Evolutionary conservation across 1,284 basidiomycete species (phyloP).

Genomic region (Microstroma glucosiphilum): DNA sequence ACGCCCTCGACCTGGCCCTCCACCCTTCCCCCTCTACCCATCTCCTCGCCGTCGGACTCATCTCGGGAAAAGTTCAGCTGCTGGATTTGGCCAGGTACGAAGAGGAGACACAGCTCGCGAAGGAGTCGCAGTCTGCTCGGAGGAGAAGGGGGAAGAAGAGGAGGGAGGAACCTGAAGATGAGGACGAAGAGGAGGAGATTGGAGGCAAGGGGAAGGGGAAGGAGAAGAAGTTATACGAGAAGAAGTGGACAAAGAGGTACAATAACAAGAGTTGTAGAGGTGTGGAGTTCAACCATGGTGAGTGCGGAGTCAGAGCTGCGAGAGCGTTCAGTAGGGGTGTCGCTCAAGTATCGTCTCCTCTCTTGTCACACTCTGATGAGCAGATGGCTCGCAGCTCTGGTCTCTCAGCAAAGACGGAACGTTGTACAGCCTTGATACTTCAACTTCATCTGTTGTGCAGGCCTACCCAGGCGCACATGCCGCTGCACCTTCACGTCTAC

Average conservation of each 20-base stretch:
- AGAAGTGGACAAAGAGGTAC: slow-evolving; percentile 30
- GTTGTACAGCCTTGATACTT: slow-evolving; percentile 55
- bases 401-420: slow-evolving; percentile 76
- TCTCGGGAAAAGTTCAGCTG: slow-evolving; percentile 75
- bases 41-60: slow-evolving; percentile 68
- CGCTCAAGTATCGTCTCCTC: no score
- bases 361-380: neutral
- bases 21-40: slow-evolving; percentile 62
- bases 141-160: neutral
- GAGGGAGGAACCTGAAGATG: neutral
- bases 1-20: slow-evolving; percentile 83
- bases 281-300: slow-evolving; percentile 18
- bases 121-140: neutral
- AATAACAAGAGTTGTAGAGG: slow-evolving; percentile 40
- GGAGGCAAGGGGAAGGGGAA: neutral
- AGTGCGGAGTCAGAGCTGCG: neutral
- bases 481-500: slow-evolving; percentile 57
- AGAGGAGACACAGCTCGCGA: neutral
- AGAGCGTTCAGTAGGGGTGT: no score
- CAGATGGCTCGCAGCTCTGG: slow-evolving; percentile 55
- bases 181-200: neutral
- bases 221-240: slow-evolving; percentile 19
- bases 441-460: slow-evolving; percentile 62
- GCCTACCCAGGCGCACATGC: slow-evolving; percentile 68
- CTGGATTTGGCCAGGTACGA: slow-evolving; percentile 58